phyloP scores from a whole-genome alignment of 106 monocot genomes.

The Narthecium ossifragum region DNA sequence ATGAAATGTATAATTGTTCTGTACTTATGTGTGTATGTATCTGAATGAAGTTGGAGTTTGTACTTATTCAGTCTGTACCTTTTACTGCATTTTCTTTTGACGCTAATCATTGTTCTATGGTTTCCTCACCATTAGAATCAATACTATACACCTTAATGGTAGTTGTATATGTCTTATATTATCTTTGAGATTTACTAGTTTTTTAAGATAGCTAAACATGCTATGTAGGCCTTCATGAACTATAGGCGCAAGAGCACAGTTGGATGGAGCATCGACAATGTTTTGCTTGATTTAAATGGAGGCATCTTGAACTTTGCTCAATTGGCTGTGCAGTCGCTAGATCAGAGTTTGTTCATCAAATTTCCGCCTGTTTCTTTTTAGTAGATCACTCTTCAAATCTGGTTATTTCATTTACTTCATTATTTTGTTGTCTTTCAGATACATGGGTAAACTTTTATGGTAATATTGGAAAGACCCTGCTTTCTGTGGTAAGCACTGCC shows the following conservation, averaged over 20 bases:
- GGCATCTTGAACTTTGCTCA: slow-evolving; percentile 10
- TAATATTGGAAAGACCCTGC: slow-evolving; percentile 46
- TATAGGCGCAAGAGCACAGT: slow-evolving; percentile 14
- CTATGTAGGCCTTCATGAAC: slow-evolving; percentile 16
- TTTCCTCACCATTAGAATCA: too few species aligned
- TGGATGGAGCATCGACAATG: slow-evolving; percentile 14
- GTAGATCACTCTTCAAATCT: background rate
- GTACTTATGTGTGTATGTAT: too few species aligned
- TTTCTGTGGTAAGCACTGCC: slow-evolving; percentile 27
- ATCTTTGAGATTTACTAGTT: too few species aligned
- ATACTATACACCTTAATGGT: too few species aligned
- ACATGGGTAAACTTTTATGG: slow-evolving; percentile 46
- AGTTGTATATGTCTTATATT: too few species aligned
- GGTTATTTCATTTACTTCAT: background rate
- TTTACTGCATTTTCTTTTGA: too few species aligned
- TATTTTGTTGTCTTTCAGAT: slow-evolving; percentile 11
- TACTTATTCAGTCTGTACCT: too few species aligned
- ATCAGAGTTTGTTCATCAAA: slow-evolving; percentile 2
- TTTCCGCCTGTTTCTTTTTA: too few species aligned
- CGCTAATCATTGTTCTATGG: too few species aligned
- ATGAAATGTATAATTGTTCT: too few species aligned
- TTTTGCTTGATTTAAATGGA: slow-evolving; percentile 10
- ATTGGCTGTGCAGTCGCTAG: slow-evolving; percentile 17
- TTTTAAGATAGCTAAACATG: too few species aligned
- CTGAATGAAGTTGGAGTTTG: too few species aligned